These are phyloP conservation scores for Grifola frondosa DNA, from an alignment of 1,284 basidiomycete genomes.

Conservation along the genomic window DNA sequence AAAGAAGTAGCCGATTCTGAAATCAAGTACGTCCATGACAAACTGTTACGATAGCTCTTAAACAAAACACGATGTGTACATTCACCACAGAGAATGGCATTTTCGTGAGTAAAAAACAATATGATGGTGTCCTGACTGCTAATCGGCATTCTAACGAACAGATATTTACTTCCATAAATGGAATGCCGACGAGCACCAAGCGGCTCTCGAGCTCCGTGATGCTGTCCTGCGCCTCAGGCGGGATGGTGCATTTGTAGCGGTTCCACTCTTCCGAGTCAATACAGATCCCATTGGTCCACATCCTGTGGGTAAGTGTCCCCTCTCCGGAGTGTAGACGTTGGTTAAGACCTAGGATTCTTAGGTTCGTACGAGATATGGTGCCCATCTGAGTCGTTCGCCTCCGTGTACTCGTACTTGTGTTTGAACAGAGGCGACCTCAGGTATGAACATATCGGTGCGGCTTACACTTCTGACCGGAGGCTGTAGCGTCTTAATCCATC, in stretches of 20 bases:
- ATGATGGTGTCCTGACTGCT: not conserved
- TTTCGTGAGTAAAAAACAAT: conserved; percentile 51
- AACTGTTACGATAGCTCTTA: not conserved
- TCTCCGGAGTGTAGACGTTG: not conserved
- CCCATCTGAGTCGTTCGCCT: conserved; percentile 66
- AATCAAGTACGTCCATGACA: conserved; percentile 53
- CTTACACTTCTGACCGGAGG: not conserved
- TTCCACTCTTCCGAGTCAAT: conserved; percentile 71
- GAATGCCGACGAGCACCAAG: conserved; percentile 59
- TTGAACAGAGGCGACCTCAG: conserved; percentile 66
- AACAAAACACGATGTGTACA: not conserved
- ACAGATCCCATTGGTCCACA: conserved; percentile 69
- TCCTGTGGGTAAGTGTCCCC: conserved; percentile 70
- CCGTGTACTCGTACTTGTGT: conserved; percentile 72
- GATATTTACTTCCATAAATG: conserved; percentile 78
- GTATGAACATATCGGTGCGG: conserved; percentile 32
- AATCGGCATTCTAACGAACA: conserved; percentile 24
- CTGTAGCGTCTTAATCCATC: conserved; percentile 64
- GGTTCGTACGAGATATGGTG: conserved; percentile 80
- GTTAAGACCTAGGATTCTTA: conserved; percentile 22
- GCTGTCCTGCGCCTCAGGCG: conserved; percentile 65
- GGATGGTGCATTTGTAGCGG: conserved; percentile 75
- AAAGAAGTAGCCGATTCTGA: conserved; percentile 61
- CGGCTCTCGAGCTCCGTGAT: conserved; percentile 66
- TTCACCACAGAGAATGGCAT: conserved; percentile 64